Percentiles rank a stretch among this genome's conserved stretches.
Evolutionary conservation across 2,329 filamentous ascomycete species (phyloP).

Genomic region (Arthrobotrys sinensis): DNA sequence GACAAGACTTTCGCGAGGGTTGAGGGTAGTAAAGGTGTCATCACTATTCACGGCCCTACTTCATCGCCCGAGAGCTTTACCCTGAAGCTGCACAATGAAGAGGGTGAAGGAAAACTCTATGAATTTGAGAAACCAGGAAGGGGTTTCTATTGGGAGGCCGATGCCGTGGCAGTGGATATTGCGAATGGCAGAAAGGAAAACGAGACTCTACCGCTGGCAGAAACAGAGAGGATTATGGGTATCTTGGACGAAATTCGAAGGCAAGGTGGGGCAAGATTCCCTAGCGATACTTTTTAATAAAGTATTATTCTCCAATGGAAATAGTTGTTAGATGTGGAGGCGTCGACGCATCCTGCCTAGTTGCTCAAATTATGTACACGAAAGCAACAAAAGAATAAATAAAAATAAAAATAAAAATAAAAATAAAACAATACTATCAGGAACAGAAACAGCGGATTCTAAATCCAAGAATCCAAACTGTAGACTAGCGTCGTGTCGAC

Average conservation of each 20-base stretch:
- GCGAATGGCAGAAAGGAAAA: slow-evolving; percentile 67
- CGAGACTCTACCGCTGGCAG: slow-evolving; percentile 69
- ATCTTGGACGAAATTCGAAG: slow-evolving; percentile 70
- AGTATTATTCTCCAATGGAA: background rate
- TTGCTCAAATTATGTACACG: background rate
- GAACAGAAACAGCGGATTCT: no score
- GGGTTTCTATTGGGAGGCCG: slow-evolving; percentile 70
- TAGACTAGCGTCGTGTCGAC: background rate
- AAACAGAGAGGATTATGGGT: slow-evolving; percentile 70
- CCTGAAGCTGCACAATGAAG: slow-evolving; percentile 65
- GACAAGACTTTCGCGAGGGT: slow-evolving; percentile 66
- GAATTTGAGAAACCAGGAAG: slow-evolving; percentile 67
- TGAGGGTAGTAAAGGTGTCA: slow-evolving; percentile 68
- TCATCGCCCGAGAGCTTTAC: slow-evolving; percentile 67
- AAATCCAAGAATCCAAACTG: background rate
- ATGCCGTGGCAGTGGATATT: slow-evolving; percentile 69
- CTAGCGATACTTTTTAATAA: slow-evolving; percentile 48
- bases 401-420: background rate
- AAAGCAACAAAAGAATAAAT: background rate
- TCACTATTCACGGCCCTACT: slow-evolving; percentile 67
- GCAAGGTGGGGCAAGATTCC: slow-evolving; percentile 65
- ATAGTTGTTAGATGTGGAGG: background rate
- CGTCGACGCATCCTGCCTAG: background rate
- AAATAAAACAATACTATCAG: background rate
- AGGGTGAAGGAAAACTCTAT: slow-evolving; percentile 65